These are phyloP conservation scores for Fraxinus greggii DNA, from an alignment of 305 asterid species.

Conservation along the genomic window DNA sequence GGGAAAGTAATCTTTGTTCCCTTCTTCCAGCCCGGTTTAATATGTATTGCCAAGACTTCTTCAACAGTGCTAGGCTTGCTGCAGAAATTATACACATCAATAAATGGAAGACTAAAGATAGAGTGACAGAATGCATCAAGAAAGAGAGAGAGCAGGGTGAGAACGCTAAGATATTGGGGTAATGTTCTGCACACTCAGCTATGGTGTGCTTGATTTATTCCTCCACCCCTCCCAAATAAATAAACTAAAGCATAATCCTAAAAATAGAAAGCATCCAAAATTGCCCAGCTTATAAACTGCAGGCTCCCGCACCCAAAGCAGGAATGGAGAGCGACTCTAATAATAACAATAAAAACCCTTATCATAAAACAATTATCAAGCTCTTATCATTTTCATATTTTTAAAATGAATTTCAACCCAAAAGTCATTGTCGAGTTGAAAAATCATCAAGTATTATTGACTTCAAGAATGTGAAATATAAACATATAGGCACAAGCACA, in stretches of 20 bases:
- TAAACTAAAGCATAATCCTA: neutral
- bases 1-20: slow-evolving; percentile 94
- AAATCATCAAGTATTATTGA: neutral
- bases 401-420: neutral
- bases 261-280: neutral
- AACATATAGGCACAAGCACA: slow-evolving; percentile 1
- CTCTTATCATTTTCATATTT: neutral
- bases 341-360: neutral
- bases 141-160: neutral
- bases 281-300: neutral
- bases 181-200: neutral
- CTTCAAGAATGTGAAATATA: neutral
- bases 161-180: neutral
- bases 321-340: neutral
- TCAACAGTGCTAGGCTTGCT: slow-evolving; percentile 78
- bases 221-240: neutral
- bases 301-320: neutral
- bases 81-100: slow-evolving; percentile 28
- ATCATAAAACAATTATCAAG: neutral
- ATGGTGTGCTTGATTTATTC: neutral
- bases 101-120: neutral
- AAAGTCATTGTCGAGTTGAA: neutral
- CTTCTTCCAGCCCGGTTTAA: slow-evolving; percentile 95
- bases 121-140: neutral
- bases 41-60: slow-evolving; percentile 78